phyloP scores from a whole-genome alignment of 371 early-diverging fungal genomes.

The Phascolomyces articulosus region DNA sequence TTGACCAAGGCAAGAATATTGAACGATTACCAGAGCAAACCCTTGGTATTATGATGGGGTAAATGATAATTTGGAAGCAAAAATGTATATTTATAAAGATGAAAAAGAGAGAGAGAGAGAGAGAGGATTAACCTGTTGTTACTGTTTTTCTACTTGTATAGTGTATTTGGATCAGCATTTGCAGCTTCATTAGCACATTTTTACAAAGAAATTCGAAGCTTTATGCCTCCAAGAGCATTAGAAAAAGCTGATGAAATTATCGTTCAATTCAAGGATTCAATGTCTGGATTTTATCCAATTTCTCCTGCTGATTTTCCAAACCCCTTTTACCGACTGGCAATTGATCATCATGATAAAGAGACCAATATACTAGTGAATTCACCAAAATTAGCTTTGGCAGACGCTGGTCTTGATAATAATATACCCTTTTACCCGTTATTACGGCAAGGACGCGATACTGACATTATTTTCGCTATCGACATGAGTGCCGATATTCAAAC shows the following conservation, averaged over 20 bases:
- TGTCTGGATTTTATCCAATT: conserved; percentile 54
- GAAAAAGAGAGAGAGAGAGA: too few species aligned
- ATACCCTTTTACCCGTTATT: conserved; percentile 74
- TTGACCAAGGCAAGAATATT: conserved; percentile 59
- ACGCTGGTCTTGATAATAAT: conserved; percentile 82
- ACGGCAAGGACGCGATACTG: conserved; percentile 65
- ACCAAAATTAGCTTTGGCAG: conserved; percentile 59
- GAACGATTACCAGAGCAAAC: conserved; percentile 65
- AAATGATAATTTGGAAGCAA: background rate
- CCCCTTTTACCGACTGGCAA: conserved; percentile 48
- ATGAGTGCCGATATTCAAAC: conserved; percentile 72
- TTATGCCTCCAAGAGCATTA: conserved; percentile 36
- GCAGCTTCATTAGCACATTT: conserved; percentile 69
- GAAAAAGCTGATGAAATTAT: conserved; percentile 43
- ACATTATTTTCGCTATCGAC: conserved; percentile 73
- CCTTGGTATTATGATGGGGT: conserved; percentile 63
- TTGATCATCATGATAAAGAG: background rate
- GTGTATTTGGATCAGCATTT: conserved; percentile 67
- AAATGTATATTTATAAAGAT: background rate
- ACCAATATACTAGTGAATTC: conserved; percentile 19
- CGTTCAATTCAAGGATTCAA: conserved; percentile 43
- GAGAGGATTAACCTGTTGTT: too few species aligned
- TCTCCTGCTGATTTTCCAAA: conserved; percentile 62
- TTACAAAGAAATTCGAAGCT: conserved; percentile 55
- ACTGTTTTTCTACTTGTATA: background rate